phyloP scores from a whole-genome alignment of 2,329 filamentous ascomycete genomes.

The Monosporascus sp. region DNA sequence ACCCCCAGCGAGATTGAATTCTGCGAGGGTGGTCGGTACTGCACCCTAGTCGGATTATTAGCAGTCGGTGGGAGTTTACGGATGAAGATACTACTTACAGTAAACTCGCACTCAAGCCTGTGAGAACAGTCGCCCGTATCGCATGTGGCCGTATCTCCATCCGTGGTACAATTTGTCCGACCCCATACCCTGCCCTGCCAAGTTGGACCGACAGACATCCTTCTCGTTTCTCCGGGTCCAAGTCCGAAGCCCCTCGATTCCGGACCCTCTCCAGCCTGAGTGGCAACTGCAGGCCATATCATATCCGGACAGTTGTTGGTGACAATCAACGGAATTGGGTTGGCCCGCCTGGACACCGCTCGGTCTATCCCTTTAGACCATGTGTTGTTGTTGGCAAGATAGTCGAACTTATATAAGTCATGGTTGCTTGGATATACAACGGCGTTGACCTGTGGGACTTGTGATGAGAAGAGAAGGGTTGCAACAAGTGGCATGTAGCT shows the following conservation, averaged over 20 bases:
- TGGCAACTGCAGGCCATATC: constrained; percentile 72
- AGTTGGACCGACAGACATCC: constrained; percentile 61
- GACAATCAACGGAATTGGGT: constrained; percentile 53
- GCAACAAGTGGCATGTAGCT: constrained; percentile 3
- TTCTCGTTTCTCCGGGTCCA: constrained; percentile 47
- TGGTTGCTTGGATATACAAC: constrained; percentile 25
- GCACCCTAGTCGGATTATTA: constrained; percentile 48
- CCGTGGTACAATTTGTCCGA: constrained; percentile 76
- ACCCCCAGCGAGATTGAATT: constrained; percentile 71
- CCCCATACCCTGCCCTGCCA: constrained; percentile 84
- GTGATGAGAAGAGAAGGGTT: constrained; percentile 11
- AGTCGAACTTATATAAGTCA: constrained; percentile 23
- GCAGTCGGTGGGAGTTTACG: background rate
- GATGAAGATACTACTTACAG: constrained; percentile 44
- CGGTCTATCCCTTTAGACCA: constrained; percentile 14
- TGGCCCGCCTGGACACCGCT: constrained; percentile 22
- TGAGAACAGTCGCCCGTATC: constrained; percentile 72
- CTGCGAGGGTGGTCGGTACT: constrained; percentile 70
- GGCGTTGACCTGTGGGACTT: constrained; percentile 10
- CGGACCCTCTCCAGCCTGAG: constrained; percentile 65
- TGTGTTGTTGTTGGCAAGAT: constrained; percentile 16
- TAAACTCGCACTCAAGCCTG: constrained; percentile 61
- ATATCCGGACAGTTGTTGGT: constrained; percentile 66
- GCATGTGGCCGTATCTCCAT: constrained; percentile 62
- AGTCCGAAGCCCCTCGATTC: constrained; percentile 65